Evolutionary conservation across 2,329 filamentous ascomycete species (phyloP), one percentile per base, ranked within the genome.

Genomic region (Hirsutella thompsonii): DNA sequence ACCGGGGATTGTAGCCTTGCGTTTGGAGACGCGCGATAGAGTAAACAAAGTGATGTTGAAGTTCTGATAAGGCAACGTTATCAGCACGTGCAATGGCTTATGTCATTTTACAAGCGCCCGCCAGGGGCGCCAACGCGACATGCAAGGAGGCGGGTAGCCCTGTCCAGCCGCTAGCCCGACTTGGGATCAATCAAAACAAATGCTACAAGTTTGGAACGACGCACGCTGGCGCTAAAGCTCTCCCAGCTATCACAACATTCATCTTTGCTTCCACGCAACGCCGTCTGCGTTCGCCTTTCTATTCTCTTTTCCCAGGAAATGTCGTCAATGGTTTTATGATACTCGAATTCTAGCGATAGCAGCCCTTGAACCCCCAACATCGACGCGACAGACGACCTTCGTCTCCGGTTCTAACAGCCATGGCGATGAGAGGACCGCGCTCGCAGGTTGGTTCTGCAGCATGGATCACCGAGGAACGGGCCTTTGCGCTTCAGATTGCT

Each of bases 401-500:
- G 36, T 39, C 29, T 36, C 44, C 40, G 38, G 46, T 45, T 43
- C 48, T 19, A 36, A 45, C 41, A 46, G 43, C 29, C 44, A 64
- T 64, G 60, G 56, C 57, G 50, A 69, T 70, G 64, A 62, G 70
- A 63, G 64, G 67, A 58, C 65, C 75, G 63, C 76, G 76, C 61
- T 60, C 76, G 55, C 73, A 82, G 55, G 79, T 94, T 51, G 89
- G 88, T 59, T 92, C 87, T 45, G 68, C 78, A 53, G 70, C 81
- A 64, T 98, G 92, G 92, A 78, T 95, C 49, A 68, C 79, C 26
- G 80, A 86, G 49, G 92, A 98, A 68, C 77, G 89, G 52, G 74
- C 81, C 35, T 83, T 89, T 54, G 81, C 86, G 13, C 67, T 79
- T 41, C 75, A 84, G 49, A 79, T 95, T 47, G 74, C 83, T 14